Base-by-base conservation (phyloP, 805 yeast species). In the Hanseniaspora lindneri region DNA sequence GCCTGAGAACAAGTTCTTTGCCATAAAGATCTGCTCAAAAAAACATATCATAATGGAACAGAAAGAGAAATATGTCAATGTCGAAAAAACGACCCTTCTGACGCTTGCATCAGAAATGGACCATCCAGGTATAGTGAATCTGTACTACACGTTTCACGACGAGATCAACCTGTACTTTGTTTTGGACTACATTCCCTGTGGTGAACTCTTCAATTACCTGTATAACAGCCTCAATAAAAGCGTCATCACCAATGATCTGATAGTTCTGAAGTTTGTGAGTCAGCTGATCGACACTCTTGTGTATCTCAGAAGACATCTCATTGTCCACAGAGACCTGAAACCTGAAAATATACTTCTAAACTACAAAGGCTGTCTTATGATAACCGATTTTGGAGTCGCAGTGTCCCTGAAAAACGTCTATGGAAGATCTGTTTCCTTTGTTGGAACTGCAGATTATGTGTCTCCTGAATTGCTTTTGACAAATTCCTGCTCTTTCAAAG, bases 341-440 rank as follows among this genome's bases (percentile, higher is more conserved):
- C 98, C 98, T 0, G 98, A 89, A 58, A 89, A 89, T 60, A 39
- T 49, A 2, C 39, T 49, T 7, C 74, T 92, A 41, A 89, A 83
- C 58, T 77, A 77, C 52, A 92, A 85, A 49, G 85, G 88, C 75
- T 80, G 84, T 57, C 66, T 92, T 52, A 86, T 88, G 74, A 80
- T 92, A 50, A 92, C 97, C 1, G 98, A 92, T 65, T 92, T 92
- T 64, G 98, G 98, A 10, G 95, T 97, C n/a, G 98, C 97, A 1
- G 66, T 84, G 14, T 75, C 74, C 27, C 46, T 59, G 25, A 58
- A 53, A 8, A 59, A 56, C 24, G 66, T 63, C 19, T 52, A 53
- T 17, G 53, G 53, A 11, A 56, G 61, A 21, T 66, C 77, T 21
- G 83, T 84, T 5, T 87, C 96, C 0, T 92, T 89, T 68, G 97